These are phyloP conservation scores for Magnusiomyces paraingens DNA, from an alignment of 1,139 yeast species.

Conservation along the genomic window DNA sequence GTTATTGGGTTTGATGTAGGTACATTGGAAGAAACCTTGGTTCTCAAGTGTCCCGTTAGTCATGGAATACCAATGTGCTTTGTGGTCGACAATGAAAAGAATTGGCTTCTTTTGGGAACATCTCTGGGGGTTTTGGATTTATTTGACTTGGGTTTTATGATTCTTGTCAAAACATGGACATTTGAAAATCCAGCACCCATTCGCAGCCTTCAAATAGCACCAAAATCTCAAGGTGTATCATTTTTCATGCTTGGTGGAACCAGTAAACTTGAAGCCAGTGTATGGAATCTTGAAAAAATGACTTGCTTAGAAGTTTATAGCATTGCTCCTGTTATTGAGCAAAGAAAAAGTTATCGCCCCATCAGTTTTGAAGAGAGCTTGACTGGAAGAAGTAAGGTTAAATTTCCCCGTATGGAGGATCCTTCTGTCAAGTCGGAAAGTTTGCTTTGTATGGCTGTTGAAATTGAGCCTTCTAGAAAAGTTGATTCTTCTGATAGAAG, in stretches of 20 bases:
- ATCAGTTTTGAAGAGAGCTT: constrained; percentile 22
- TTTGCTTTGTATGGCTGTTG: constrained; percentile 25
- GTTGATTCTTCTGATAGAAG: constrained; percentile 4
- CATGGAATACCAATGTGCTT: constrained; percentile 64
- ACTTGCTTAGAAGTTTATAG: constrained; percentile 53
- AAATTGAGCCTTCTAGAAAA: constrained; percentile 21
- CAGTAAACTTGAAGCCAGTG: constrained; percentile 50
- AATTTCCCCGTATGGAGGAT: background rate
- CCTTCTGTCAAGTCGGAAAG: constrained; percentile 10
- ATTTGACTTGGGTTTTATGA: constrained; percentile 74
- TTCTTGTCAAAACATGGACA: constrained; percentile 58
- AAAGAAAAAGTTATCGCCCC: constrained; percentile 14
- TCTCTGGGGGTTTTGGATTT: constrained; percentile 62
- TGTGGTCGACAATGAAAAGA: constrained; percentile 45
- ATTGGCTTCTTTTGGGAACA: constrained; percentile 73
- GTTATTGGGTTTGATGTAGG: constrained; percentile 55
- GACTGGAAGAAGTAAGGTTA: constrained; percentile 4
- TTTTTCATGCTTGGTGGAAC: constrained; percentile 64
- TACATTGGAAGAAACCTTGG: constrained; percentile 43
- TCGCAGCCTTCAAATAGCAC: constrained; percentile 40
- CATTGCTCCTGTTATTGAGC: constrained; percentile 15
- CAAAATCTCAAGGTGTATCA: constrained; percentile 38
- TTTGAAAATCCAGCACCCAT: constrained; percentile 43
- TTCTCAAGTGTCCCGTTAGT: constrained; percentile 48
- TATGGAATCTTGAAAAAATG: constrained; percentile 70